Evolutionary conservation across 371 early-diverging fungal genomes (phyloP).

Genomic region (Coemansia sp.): DNA sequence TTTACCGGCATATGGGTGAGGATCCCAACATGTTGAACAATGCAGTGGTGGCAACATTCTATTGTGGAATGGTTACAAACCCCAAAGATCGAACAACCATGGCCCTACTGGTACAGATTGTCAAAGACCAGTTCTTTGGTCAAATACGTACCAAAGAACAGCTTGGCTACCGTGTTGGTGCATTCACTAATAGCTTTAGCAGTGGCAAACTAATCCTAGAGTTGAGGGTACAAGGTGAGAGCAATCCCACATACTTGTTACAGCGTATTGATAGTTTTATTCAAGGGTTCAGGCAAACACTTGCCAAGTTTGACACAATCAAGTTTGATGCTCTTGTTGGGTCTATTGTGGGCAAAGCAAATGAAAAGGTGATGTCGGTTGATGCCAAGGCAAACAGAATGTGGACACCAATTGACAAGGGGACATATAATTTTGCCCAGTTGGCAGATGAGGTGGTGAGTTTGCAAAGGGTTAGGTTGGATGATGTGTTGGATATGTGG

Average conservation of each 20-base stretch:
- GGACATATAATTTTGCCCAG: slow-evolving; percentile 74
- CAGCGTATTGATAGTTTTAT: slow-evolving; percentile 77
- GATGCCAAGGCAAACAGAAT: not conserved
- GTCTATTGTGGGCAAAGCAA: not conserved
- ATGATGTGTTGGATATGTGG: slow-evolving; percentile 38
- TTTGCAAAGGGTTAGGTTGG: slow-evolving; percentile 14
- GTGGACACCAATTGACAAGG: not conserved
- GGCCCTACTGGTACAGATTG: slow-evolving; percentile 22
- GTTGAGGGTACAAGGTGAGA: slow-evolving; percentile 81
- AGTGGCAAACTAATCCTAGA: slow-evolving; percentile 32
- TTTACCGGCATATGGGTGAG: slow-evolving; percentile 59
- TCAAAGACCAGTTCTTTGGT: slow-evolving; percentile 86
- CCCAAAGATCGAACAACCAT: not conserved
- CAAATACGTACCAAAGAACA: slow-evolving; percentile 89
- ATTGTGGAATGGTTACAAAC: slow-evolving; percentile 6
- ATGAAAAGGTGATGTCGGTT: not conserved
- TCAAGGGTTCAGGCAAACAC: slow-evolving; percentile 50
- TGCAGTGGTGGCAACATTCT: slow-evolving; percentile 6
- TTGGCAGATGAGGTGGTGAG: slow-evolving; percentile 16
- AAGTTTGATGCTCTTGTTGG: slow-evolving; percentile 67
- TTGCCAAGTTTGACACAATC: slow-evolving; percentile 67
- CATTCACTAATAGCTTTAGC: not conserved
- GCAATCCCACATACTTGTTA: slow-evolving; percentile 62
- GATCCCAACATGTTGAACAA: slow-evolving; percentile 40
- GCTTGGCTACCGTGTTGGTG: slow-evolving; percentile 13